Conservation (phyloP, 2,329 filamentous ascomycete genomes). For the Fusarium pseudocircinatum region DNA sequence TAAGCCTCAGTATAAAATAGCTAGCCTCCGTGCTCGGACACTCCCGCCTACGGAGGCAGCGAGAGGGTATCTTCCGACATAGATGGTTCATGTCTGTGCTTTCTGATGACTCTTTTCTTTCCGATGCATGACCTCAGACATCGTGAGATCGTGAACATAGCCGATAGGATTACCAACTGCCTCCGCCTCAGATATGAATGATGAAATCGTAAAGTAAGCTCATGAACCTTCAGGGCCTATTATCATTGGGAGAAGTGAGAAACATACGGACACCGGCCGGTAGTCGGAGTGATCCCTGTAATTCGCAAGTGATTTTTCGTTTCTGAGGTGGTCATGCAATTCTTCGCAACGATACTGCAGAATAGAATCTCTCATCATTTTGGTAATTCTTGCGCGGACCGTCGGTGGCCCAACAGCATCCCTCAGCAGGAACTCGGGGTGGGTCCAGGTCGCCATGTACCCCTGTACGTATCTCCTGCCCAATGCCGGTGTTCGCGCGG, state of each 20-base stretch:
- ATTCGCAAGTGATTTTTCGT: neutral
- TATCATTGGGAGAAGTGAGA: neutral
- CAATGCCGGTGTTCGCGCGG: constrained; percentile 28
- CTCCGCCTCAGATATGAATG: constrained; percentile 13
- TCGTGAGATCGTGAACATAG: neutral
- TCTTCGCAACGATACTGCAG: constrained; percentile 1
- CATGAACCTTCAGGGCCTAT: constrained; percentile 4
- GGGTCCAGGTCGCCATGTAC: constrained; percentile 22
- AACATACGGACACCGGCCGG: constrained; percentile 40
- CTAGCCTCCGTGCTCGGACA: constrained; percentile 33
- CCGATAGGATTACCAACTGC: constrained; percentile 28
- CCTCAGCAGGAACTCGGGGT: constrained; percentile 45
- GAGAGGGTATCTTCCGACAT: constrained; percentile 18
- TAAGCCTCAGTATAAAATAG: constrained; percentile 20
- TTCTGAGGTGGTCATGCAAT: constrained; percentile 27
- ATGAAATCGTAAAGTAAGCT: constrained; percentile 31
- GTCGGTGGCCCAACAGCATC: constrained; percentile 43
- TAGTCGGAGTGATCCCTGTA: constrained; percentile 39
- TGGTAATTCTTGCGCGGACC: constrained; percentile 35
- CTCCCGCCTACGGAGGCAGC: constrained; percentile 22
- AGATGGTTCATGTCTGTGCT: neutral
- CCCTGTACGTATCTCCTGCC: constrained; percentile 24
- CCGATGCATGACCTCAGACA: neutral
- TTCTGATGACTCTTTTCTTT: neutral
- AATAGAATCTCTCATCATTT: constrained; percentile 27